Evolutionary conservation across 257 asterid genomes (phyloP).

Genomic region (Solanum verrucosum): DNA sequence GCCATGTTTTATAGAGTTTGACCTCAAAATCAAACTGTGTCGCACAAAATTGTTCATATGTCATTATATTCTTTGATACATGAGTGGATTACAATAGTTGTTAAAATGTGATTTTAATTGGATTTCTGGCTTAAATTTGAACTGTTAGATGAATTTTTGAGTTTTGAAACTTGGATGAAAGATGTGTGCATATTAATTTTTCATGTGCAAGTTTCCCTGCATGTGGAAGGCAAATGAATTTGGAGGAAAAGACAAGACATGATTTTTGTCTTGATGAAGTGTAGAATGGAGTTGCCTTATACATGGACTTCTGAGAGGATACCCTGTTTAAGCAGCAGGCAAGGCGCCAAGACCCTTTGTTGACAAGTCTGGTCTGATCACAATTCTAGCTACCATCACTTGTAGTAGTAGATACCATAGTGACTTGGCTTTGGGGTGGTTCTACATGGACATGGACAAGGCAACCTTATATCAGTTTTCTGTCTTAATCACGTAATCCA

Average conservation of each 20-base stretch:
- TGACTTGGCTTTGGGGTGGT: neutral
- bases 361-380: neutral
- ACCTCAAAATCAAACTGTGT: neutral
- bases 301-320: neutral
- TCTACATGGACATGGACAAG: neutral
- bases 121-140: neutral
- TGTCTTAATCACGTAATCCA: neutral
- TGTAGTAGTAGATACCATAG: neutral
- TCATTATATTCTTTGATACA: neutral
- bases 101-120: neutral
- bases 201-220: neutral
- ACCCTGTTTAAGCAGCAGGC: neutral
- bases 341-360: neutral
- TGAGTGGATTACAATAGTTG: neutral
- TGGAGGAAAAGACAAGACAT: neutral
- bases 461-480: neutral
- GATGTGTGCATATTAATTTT: neutral
- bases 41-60: neutral
- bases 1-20: neutral
- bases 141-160: neutral
- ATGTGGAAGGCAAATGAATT: neutral
- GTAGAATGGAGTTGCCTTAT: neutral
- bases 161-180: neutral
- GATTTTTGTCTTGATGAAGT: neutral
- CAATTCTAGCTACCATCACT: neutral